Base-by-base conservation (phyloP, 495 filamentous ascomycete species). In the Friedmanniomyces simplex region DNA sequence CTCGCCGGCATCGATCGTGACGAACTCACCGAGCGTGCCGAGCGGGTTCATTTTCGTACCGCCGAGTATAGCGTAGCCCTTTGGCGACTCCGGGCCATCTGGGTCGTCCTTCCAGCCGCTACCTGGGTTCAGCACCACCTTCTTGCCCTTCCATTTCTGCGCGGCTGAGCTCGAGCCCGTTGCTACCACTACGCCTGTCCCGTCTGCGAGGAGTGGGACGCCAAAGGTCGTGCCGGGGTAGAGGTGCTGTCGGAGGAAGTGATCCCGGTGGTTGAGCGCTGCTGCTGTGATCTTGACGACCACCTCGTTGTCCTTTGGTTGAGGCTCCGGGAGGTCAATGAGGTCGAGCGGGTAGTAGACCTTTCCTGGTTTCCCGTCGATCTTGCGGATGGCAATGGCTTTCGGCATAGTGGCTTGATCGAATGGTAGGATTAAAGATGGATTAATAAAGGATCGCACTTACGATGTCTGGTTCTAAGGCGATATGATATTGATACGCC, bases 241-340 rank as follows among this genome's bases (percentile, higher is more conserved):
- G 41, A 95, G 81, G 64, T 89, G 84, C 67, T 91, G 89, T 54
- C 90, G 87, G 70, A 93, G 84, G 77, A 95, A 95, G 64, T 91
- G 78, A 69, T 96, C 90, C 53, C 88, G 86, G 74, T 95, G 91
- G 73, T 96, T 96, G 53, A 96, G 82, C 16, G 90, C 82, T 10
- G 84, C 85, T 43, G 89, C 86, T 32, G 77, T 77, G 65, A 96
- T 64, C 57, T 77, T 78, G 56, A 96, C 64, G 32, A 89, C 74
- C 57, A 94, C 69, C 61, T 93, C 80, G 55, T 71, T 69, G 18
- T 79, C 77, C 18, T 79, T 76, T 5, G 87, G 84, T 43, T 85
- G 84, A 63, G 68, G 63, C 13, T 43, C 48, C 22, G 65, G 54
- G 30, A 66, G 55, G 18, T 62, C 63, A 51, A 68, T 66, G 54